Evolutionary conservation across 2,329 filamentous ascomycete genomes (phyloP), one percentile per base, ranked within the genome.

Genomic region (Talaromyces sp.): DNA sequence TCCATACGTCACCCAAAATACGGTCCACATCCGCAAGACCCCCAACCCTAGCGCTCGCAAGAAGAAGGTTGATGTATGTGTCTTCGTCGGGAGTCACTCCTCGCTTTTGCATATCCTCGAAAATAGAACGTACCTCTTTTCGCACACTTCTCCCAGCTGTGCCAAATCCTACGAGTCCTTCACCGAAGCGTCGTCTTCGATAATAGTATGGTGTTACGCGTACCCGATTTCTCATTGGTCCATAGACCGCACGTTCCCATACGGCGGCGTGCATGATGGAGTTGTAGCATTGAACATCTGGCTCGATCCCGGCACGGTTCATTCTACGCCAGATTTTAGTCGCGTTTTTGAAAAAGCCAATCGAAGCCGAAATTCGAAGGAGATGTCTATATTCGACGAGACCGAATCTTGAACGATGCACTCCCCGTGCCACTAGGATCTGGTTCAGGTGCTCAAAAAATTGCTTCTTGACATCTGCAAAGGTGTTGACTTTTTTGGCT

Each of bases 201-300:
- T 75, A 76, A 28, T 66, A 58, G 58, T 64, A 70, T 1, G 71
- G 72, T 18, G 70, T 72, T 7, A 78, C 70, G 31, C 77, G 72
- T 37, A 78, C 42, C 23, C 69, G 69, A 70, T 79, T 74, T 70
- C 76, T 71, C 69, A 79, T 71, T 59, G 67, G 61, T n/a, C 79
- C 71, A 23, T 75, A 72, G 35, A 78, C 75, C 4, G 71, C 68
- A 37, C 72, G 71, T 35, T 82, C 72, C 80, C 81, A 85, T 42
- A 81, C 75, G 54, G 77, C 73, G 1, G 80, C 77, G 18, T 79
- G 79, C 73, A 87, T 79, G 62, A 80, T 82, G 64, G 80, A 72
- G 62, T 86, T 87, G 68, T 83, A 87, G 69, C 83, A 84, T 62
- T 75, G 73, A 2, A 78, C 67, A 67, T 83, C 80, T 2, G 82